A percentile compares a stretch with the other conserved stretches of the same genome.
phyloP scores from a whole-genome alignment of 192 early-diverging fungal species.

The Coemansia aciculifera region DNA sequence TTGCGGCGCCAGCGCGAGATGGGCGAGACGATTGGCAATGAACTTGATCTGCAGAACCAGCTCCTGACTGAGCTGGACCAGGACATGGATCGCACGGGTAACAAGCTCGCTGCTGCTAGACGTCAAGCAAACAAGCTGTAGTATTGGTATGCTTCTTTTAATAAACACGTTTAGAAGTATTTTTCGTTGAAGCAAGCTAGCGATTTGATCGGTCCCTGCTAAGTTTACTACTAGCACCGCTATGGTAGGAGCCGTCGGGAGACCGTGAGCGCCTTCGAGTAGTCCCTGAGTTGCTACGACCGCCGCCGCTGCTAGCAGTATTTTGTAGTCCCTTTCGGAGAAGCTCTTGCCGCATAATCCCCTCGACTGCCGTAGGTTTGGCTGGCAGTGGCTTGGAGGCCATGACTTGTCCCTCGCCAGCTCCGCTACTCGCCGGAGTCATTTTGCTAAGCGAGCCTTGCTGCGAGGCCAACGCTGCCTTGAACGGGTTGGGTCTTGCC shows the following conservation, averaged over 20 bases:
- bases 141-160: slow-evolving; percentile 14
- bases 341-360: slow-evolving; percentile 26
- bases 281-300: neutral
- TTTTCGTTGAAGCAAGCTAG: neutral
- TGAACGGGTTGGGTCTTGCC: slow-evolving; percentile 38
- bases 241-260: neutral
- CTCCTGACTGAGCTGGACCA: slow-evolving; percentile 81
- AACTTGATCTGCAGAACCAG: slow-evolving; percentile 90
- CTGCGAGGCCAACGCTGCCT: slow-evolving; percentile 18
- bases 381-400: neutral
- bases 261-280: slow-evolving; percentile 30
- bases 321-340: slow-evolving; percentile 17
- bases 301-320: neutral
- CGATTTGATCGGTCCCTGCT: neutral
- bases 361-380: slow-evolving; percentile 20
- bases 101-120: slow-evolving; percentile 71
- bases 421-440: neutral
- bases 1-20: slow-evolving; percentile 83
- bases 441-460: slow-evolving; percentile 4
- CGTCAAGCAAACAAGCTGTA: slow-evolving; percentile 79
- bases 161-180: neutral
- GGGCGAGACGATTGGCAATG: slow-evolving; percentile 81
- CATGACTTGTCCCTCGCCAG: neutral
- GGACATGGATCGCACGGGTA: slow-evolving; percentile 73
- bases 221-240: neutral